Evolutionary conservation across 768 basidiomycete species (phyloP).

Genomic region (Trametopsis cervina): DNA sequence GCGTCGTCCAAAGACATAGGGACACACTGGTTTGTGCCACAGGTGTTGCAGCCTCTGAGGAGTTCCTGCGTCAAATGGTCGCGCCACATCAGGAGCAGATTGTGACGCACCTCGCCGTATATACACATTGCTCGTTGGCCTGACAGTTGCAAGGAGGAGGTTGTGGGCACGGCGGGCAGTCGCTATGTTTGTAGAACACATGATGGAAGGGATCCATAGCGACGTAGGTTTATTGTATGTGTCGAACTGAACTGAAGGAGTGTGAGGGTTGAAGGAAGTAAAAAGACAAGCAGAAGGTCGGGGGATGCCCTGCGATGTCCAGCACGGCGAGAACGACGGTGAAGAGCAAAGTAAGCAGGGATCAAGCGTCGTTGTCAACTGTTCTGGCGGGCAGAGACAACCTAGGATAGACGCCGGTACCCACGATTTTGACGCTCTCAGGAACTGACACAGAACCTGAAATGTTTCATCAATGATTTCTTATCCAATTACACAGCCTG

Average conservation of each 20-base stretch:
- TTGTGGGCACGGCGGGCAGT: constrained; percentile 45
- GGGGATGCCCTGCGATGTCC: constrained; percentile 22
- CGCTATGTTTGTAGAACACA: constrained; percentile 14
- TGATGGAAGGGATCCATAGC: constrained; percentile 19
- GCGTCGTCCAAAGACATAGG: constrained; percentile 19
- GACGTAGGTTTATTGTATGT: constrained; percentile 10
- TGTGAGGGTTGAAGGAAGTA: constrained; percentile 15
- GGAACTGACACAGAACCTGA: too few species aligned
- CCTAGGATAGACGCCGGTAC: neutral
- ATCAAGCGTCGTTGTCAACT: constrained; percentile 12
- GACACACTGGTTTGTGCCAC: constrained; percentile 48
- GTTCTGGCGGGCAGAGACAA: too few species aligned
- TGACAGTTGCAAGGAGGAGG: constrained; percentile 50
- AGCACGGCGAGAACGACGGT: constrained; percentile 24
- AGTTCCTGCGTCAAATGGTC: constrained; percentile 4
- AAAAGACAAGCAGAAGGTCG: neutral
- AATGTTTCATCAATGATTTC: too few species aligned
- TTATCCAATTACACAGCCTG: too few species aligned
- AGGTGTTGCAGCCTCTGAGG: constrained; percentile 51
- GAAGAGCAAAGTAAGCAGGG: constrained; percentile 6
- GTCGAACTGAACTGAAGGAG: constrained; percentile 16
- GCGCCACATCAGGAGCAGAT: neutral
- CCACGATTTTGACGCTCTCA: too few species aligned
- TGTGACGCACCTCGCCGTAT: constrained; percentile 47
- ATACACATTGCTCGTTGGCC: constrained; percentile 49